A percentile compares a stretch with the other conserved stretches of the same genome.
Evolutionary conservation across 305 asterid species (phyloP).

Genomic region (Fraxinus paxiana): DNA sequence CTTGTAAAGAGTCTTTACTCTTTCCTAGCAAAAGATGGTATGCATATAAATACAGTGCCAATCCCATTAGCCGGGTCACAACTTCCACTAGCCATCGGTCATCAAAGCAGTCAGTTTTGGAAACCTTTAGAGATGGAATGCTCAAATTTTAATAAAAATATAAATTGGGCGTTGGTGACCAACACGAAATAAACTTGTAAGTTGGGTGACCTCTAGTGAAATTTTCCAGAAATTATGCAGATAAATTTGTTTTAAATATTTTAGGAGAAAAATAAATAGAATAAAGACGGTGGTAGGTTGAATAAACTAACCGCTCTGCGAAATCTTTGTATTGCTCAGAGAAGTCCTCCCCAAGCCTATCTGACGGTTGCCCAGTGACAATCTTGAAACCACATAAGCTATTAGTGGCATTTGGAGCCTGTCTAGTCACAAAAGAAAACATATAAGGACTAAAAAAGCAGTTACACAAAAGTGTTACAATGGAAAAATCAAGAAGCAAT

Average conservation of each 20-base stretch:
- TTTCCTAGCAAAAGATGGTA: not conserved
- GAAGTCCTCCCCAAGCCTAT: constrained; percentile 98
- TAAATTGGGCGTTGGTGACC: not conserved
- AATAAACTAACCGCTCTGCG: constrained; percentile 63
- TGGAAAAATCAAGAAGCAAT: constrained; percentile 23
- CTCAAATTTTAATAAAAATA: not conserved
- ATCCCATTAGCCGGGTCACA: not conserved
- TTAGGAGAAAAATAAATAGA: not conserved
- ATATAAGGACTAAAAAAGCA: constrained; percentile 18
- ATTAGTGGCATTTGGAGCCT: constrained; percentile 93
- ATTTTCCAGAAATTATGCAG: not conserved
- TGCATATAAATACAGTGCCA: not conserved
- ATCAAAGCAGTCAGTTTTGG: not conserved
- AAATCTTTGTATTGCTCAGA: constrained; percentile 72
- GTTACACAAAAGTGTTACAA: constrained; percentile 9
- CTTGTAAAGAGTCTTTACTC: not conserved
- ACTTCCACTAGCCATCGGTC: not conserved
- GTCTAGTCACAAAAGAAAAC: constrained; percentile 28
- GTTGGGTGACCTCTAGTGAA: not conserved
- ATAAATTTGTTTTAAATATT: not conserved
- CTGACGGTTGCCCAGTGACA: constrained; percentile 99
- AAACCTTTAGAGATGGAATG: not conserved
- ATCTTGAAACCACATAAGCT: constrained; percentile 92
- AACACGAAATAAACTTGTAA: not conserved
- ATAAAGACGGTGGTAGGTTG: not conserved